A percentile compares a stretch with the other conserved stretches of the same genome.
These are phyloP conservation scores for Ophiostoma angusticollis DNA, from an alignment of 2,329 filamentous ascomycete species.

Conservation along the genomic window DNA sequence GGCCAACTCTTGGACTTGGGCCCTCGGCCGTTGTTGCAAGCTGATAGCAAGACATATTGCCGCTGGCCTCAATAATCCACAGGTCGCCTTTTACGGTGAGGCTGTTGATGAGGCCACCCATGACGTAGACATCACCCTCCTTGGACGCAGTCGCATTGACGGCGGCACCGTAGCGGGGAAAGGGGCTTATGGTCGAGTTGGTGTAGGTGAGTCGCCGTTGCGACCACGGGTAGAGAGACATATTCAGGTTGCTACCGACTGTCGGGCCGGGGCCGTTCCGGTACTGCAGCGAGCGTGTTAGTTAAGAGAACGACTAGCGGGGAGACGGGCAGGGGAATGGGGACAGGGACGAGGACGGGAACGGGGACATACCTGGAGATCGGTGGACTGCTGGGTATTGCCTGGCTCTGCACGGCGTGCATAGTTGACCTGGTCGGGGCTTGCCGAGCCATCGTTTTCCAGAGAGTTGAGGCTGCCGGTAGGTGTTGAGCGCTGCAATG, in stretches of 20 bases:
- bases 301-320: too few relatives aligned
- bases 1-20: constrained; percentile 86
- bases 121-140: constrained; percentile 93
- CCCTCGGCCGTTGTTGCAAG: constrained; percentile 86
- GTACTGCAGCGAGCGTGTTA: constrained; percentile 25
- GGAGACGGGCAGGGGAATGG: background rate
- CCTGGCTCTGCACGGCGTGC: constrained; percentile 39
- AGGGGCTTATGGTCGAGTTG: constrained; percentile 69
- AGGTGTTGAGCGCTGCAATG: constrained; percentile 50
- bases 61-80: constrained; percentile 92
- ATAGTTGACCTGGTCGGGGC: constrained; percentile 53
- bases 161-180: constrained; percentile 91
- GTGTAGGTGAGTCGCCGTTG: constrained; percentile 80
- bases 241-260: constrained; percentile 47
- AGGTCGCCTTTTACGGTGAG: constrained; percentile 92
- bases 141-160: constrained; percentile 89
- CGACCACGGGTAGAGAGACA: constrained; percentile 91
- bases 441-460: constrained; percentile 41
- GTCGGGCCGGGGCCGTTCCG: constrained; percentile 41
- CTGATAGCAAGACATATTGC: constrained; percentile 80
- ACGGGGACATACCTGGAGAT: constrained; percentile 9
- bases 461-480: constrained; percentile 68
- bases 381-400: constrained; percentile 31
- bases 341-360: background rate
- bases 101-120: constrained; percentile 92